phyloP scores from a whole-genome alignment of 192 early-diverging fungal species.

The Geosiphon pyriformis region DNA sequence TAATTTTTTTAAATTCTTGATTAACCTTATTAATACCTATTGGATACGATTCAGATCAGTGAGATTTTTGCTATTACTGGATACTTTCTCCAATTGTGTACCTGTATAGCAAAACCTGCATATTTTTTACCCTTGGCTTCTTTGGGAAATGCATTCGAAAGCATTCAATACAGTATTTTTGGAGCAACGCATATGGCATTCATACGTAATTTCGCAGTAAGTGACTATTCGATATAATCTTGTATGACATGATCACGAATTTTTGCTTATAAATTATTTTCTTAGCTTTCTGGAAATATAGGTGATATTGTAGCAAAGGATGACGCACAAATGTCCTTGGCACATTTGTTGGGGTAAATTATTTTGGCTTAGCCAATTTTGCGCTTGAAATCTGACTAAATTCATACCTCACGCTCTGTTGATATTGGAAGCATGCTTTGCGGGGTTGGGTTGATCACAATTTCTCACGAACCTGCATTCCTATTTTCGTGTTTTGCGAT shows the following conservation, averaged over 20 bases:
- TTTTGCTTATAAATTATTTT: too few relatives aligned
- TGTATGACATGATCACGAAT: too few relatives aligned
- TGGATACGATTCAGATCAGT: constrained; percentile 36
- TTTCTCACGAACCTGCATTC: constrained; percentile 51
- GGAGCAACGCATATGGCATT: constrained; percentile 68
- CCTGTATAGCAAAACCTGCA: constrained; percentile 40
- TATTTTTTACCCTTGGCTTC: constrained; percentile 56
- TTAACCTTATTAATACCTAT: too few relatives aligned
- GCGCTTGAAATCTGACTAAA: too few relatives aligned
- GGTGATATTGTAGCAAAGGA: constrained; percentile 70
- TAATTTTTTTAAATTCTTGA: background rate
- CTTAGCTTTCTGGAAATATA: constrained; percentile 58
- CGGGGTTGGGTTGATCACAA: constrained; percentile 50
- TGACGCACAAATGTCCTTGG: constrained; percentile 64
- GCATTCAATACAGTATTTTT: constrained; percentile 63
- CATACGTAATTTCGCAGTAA: constrained; percentile 58
- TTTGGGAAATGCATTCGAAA: constrained; percentile 51
- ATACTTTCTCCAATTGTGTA: constrained; percentile 53
- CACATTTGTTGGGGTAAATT: constrained; percentile 49
- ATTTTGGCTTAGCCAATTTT: too few relatives aligned
- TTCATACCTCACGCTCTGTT: background rate
- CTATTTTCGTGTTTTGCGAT: constrained; percentile 49
- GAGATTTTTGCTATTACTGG: constrained; percentile 54
- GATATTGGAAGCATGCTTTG: constrained; percentile 35
- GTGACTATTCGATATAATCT: too few relatives aligned